Conservation (phyloP, 2,329 filamentous ascomycete species). For the Purpureocillium lavendulum region DNA sequence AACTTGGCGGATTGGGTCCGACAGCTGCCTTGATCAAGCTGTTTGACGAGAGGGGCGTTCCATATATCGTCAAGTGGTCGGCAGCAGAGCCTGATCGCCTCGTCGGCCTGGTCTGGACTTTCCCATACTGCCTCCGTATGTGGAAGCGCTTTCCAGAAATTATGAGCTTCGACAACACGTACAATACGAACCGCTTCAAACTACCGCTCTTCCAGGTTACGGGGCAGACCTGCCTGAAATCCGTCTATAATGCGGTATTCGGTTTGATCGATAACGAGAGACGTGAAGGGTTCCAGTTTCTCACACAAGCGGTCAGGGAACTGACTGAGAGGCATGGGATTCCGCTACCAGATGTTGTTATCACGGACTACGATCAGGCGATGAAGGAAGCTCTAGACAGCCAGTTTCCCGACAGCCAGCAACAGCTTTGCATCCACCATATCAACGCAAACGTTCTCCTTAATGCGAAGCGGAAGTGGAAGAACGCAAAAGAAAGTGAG, state of each 20-base stretch:
- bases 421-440: background rate
- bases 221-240: background rate
- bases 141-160: conserved; percentile 4
- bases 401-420: conserved; percentile 1
- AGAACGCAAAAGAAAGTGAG: background rate
- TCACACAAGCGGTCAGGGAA: background rate
- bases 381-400: conserved; percentile 3
- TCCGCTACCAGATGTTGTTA: background rate
- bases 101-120: background rate
- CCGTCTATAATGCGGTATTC: background rate
- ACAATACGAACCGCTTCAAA: conserved; percentile 5
- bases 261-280: conserved; percentile 1
- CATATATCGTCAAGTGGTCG: too few species aligned
- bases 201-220: conserved; percentile 3
- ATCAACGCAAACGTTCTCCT: too few species aligned
- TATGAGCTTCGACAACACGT: conserved; percentile 6
- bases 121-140: conserved; percentile 5
- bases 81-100: too few species aligned
- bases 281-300: conserved; percentile 6
- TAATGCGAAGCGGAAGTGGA: too few species aligned
- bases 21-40: background rate
- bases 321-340: background rate
- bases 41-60: too few species aligned
- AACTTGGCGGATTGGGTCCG: background rate
- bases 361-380: conserved; percentile 2